Evolutionary conservation across 768 basidiomycete species (phyloP), one percentile per base, ranked within the genome.

Genomic region (Xerocomellus chrysenteron): DNA sequence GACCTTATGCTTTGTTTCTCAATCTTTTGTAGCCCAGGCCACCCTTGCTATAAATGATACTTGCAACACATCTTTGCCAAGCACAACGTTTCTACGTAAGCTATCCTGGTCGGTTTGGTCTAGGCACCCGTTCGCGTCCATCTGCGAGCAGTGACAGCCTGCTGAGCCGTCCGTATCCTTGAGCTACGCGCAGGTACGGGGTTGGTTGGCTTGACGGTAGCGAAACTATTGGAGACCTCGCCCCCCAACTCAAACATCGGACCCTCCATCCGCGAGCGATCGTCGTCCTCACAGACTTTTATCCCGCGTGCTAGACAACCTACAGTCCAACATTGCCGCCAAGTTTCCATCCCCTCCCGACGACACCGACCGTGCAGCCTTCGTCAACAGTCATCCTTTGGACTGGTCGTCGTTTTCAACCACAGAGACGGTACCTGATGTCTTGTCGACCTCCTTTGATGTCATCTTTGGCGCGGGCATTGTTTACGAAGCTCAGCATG

Each of bases 181-280:
- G 83, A 85, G 65, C 71, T 85, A 0, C 83, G 84, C 13, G 80
- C 83, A 6, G 83, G 83, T 1, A 85, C 83, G 0, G 83, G 84
- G 0, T 68, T 85, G 32, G 78, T 83, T 50, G 75, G 77, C 37
- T 65, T 84, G 50, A 65, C 76, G 2, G 59, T 74, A 1, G 75
- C 74, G 5, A 76, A 75, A 35, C 43, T 76, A 1, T 56, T 76
- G 30, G 46, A 59, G 36, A 50, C 53, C 8, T 47, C 24, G 37
- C 37, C 42, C 35, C 17, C 19, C 41, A 44, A 39, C 33, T 16
- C 19, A 14, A 28, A 53, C 3, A 17, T 24, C n/a, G n/a, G 6
- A 37, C 19, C 24, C 10, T 16, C n/a, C 40, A 33, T 30, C 59
- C 65, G 1, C 52, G 57, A 37, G 50, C 48, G 8, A 62, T 63